These are phyloP conservation scores for Chlorociboria aeruginascens DNA, from an alignment of 495 filamentous ascomycete genomes.

Conservation along the genomic window DNA sequence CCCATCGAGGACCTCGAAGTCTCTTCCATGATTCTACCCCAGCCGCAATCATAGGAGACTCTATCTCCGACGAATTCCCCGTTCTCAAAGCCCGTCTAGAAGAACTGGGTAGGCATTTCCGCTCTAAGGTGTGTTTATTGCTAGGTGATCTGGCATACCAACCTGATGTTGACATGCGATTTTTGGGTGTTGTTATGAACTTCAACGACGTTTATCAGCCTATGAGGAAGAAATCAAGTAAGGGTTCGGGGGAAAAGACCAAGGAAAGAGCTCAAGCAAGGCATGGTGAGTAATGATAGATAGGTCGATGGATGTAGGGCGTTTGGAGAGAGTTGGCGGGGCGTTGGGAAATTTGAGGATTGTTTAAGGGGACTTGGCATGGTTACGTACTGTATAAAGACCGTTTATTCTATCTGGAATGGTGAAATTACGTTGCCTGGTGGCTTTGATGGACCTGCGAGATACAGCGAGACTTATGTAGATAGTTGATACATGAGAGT, in stretches of 20 bases:
- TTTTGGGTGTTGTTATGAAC: slow-evolving; percentile 93
- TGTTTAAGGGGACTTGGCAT: too few relatives aligned
- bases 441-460: not conserved
- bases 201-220: slow-evolving; percentile 90
- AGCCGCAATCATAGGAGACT: slow-evolving; percentile 6
- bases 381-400: too few relatives aligned
- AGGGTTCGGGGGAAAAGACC: slow-evolving; percentile 8
- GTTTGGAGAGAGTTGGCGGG: not conserved
- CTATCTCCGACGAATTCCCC: slow-evolving; percentile 48
- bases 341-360: not conserved
- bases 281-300: not conserved
- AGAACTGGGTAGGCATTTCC: slow-evolving; percentile 62
- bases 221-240: slow-evolving; percentile 13
- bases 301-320: too few relatives aligned
- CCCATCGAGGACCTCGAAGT: slow-evolving; percentile 14
- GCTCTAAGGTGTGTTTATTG: slow-evolving; percentile 59
- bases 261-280: slow-evolving; percentile 9
- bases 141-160: slow-evolving; percentile 87
- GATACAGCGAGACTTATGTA: too few relatives aligned
- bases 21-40: slow-evolving; percentile 11
- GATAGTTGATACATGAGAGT: too few relatives aligned
- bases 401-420: too few relatives aligned
- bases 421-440: not conserved
- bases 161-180: slow-evolving; percentile 89
- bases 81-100: slow-evolving; percentile 59